phyloP scores from a whole-genome alignment of 176 grass and related monocot genomes.

The Alopecurus myosuroides region DNA sequence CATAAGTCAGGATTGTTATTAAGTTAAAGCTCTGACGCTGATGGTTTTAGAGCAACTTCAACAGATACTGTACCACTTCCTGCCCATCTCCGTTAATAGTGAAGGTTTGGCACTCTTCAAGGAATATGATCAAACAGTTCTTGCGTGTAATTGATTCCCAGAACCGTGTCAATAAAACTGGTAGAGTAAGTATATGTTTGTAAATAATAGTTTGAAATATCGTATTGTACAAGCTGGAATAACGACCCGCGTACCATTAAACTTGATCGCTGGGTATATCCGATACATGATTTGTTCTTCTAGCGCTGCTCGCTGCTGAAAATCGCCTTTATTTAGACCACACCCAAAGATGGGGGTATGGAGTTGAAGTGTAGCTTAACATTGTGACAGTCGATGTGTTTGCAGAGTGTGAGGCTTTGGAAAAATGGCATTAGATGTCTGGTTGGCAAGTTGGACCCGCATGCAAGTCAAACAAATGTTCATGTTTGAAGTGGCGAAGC shows the following conservation, averaged over 20 bases:
- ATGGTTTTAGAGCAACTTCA: neutral
- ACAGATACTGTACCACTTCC: neutral
- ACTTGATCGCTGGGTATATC: neutral
- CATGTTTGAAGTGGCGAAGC: neutral
- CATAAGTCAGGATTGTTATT: conserved; percentile 51
- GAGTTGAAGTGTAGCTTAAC: too few species aligned
- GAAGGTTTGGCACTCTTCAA: neutral
- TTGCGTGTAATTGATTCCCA: neutral
- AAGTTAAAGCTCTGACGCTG: conserved; percentile 2
- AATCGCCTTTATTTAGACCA: too few species aligned
- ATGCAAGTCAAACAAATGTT: too few species aligned
- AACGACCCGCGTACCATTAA: neutral
- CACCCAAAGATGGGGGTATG: too few species aligned
- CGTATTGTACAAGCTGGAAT: neutral
- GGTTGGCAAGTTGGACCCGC: too few species aligned
- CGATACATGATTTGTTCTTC: neutral
- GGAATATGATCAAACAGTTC: neutral
- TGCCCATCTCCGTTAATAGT: neutral
- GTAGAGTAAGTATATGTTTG: neutral
- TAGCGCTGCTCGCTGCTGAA: neutral
- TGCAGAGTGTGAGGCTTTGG: too few species aligned
- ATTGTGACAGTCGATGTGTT: too few species aligned
- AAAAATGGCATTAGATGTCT: too few species aligned
- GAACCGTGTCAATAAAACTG: neutral
- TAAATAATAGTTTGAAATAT: conserved; percentile 18